phyloP scores from a whole-genome alignment of 2,329 filamentous ascomycete species.

The Fusarium pininemorale region DNA sequence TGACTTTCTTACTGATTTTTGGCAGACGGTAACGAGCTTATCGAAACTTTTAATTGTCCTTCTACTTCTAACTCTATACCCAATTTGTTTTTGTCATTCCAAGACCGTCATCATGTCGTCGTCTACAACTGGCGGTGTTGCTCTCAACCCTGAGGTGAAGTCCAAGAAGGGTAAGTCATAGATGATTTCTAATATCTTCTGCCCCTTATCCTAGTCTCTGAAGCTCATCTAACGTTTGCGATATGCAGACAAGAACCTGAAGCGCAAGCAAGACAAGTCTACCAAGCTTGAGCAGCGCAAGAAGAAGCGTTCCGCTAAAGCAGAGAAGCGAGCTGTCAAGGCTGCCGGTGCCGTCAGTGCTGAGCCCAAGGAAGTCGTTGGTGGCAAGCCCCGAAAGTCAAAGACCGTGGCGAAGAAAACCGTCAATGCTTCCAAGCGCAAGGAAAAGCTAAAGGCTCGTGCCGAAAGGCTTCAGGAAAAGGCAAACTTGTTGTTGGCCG shows the following conservation, averaged over 20 bases:
- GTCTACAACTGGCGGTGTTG: constrained; percentile 10
- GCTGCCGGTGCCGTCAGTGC: constrained; percentile 37
- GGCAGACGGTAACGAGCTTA: neutral
- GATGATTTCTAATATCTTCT: neutral
- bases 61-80: neutral
- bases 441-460: constrained; percentile 49
- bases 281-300: constrained; percentile 43
- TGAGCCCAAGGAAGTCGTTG: constrained; percentile 46
- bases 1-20: neutral
- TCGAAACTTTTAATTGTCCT: too few relatives aligned
- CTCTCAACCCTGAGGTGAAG: constrained; percentile 31
- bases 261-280: constrained; percentile 22
- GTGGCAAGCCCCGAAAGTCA: constrained; percentile 43
- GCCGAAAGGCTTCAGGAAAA: constrained; percentile 48
- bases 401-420: constrained; percentile 33
- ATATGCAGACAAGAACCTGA: constrained; percentile 22
- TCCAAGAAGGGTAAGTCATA: constrained; percentile 26
- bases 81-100: neutral
- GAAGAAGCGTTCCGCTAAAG: constrained; percentile 49
- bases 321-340: constrained; percentile 52
- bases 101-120: constrained; percentile 25
- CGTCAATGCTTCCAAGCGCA: constrained; percentile 52
- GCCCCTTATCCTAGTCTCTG: neutral
- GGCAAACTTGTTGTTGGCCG: constrained; percentile 50
- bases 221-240: neutral